These are phyloP conservation scores for Trapa incisa DNA, from an alignment of 345 rosid species.

Conservation along the genomic window DNA sequence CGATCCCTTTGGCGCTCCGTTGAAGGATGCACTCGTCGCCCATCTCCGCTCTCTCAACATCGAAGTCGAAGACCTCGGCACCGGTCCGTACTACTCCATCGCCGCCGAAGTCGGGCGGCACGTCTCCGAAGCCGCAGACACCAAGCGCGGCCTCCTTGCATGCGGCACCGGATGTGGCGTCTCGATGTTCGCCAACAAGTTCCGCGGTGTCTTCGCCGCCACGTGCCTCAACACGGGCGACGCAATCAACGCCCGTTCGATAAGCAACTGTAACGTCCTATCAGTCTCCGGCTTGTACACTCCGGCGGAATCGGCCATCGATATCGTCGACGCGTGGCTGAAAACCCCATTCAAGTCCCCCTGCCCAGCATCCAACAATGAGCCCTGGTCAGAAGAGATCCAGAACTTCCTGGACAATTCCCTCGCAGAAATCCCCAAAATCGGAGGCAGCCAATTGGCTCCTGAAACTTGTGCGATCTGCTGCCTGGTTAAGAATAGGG, in stretches of 20 bases:
- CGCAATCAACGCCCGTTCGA: conserved; percentile 63
- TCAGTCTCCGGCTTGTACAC: conserved; percentile 63
- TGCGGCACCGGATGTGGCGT: conserved; percentile 83
- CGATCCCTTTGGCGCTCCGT: conserved; percentile 46
- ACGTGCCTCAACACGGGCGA: conserved; percentile 59
- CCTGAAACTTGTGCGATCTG: conserved; percentile 36
- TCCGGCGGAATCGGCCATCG: conserved; percentile 38
- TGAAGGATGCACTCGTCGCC: conserved; percentile 54
- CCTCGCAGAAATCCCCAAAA: conserved; percentile 34
- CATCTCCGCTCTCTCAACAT: conserved; percentile 69
- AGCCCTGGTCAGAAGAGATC: conserved; percentile 52
- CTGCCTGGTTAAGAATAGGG: conserved; percentile 48
- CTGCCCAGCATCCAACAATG: conserved; percentile 49
- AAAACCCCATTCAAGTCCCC: conserved; percentile 65
- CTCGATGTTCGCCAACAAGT: conserved; percentile 80
- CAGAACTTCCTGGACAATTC: conserved; percentile 42
- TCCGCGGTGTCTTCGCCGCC: conserved; percentile 68
- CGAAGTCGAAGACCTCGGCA: conserved; percentile 75
- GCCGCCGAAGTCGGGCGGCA: conserved; percentile 81
- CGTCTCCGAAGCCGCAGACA: conserved; percentile 29
- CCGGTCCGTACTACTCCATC: conserved; percentile 61
- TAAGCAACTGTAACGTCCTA: conserved; percentile 67
- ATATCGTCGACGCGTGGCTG: conserved; percentile 61
- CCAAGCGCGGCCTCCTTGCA: conserved; percentile 56
- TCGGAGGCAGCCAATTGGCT: conserved; percentile 24